Evolutionary conservation across 495 filamentous ascomycete genomes (phyloP).

Genomic region (Penicillium desertorum): DNA sequence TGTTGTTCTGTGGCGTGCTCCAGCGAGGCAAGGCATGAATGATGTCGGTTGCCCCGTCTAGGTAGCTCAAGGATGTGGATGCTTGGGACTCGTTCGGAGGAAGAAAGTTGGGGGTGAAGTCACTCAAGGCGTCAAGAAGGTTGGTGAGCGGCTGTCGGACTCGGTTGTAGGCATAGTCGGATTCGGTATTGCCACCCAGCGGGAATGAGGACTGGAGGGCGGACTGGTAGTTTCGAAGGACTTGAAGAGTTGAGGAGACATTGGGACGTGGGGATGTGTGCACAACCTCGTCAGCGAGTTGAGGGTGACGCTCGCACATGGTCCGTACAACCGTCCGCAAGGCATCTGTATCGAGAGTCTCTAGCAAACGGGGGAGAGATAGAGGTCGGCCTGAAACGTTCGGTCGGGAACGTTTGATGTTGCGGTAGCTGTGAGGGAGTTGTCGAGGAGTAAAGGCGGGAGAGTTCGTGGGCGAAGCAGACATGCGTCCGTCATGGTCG

Average conservation of each 20-base stretch:
- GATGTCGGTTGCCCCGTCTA: constrained; percentile 85
- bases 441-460: constrained; percentile 68
- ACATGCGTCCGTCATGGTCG: constrained; percentile 77
- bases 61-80: constrained; percentile 73
- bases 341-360: constrained; percentile 83
- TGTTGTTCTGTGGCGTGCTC: constrained; percentile 79
- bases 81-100: constrained; percentile 85
- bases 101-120: constrained; percentile 93
- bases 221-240: constrained; percentile 78
- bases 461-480: constrained; percentile 75
- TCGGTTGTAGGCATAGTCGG: constrained; percentile 93
- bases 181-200: constrained; percentile 74
- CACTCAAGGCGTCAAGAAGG: constrained; percentile 83
- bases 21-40: constrained; percentile 87
- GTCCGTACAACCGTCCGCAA: constrained; percentile 78
- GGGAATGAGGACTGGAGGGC: constrained; percentile 79
- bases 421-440: constrained; percentile 60
- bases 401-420: constrained; percentile 61
- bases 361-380: constrained; percentile 76
- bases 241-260: constrained; percentile 72
- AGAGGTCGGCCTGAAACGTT: constrained; percentile 79
- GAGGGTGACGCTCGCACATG: constrained; percentile 86
- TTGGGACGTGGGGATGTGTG: constrained; percentile 80
- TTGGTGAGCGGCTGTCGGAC: constrained; percentile 77
- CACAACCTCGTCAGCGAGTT: constrained; percentile 73